Evolutionary conservation across 75 land plant genomes (phyloP).

Genomic region (Selaginella tamariscina): DNA sequence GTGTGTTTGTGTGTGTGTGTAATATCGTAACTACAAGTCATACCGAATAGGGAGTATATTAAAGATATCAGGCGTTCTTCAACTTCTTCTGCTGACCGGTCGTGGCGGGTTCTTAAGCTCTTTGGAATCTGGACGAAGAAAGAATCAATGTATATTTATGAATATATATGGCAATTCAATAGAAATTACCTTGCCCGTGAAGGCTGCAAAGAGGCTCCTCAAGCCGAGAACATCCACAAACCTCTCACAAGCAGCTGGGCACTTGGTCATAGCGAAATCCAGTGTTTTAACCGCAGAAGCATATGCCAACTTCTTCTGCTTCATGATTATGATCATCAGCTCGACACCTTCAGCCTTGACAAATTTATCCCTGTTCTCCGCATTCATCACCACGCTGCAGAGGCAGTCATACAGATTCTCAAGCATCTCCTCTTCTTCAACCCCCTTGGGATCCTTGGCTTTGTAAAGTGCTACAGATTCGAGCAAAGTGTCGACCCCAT

Average conservation of each 20-base stretch:
- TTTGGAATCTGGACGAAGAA: slow-evolving; percentile 44
- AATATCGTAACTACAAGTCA: too few relatives aligned
- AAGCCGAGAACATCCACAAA: slow-evolving; percentile 95
- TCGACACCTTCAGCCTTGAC: slow-evolving; percentile 96
- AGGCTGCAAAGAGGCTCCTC: slow-evolving; percentile 92
- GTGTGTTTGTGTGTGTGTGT: too few relatives aligned
- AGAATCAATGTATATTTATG: not conserved
- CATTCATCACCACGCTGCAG: slow-evolving; percentile 92
- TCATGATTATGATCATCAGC: slow-evolving; percentile 98
- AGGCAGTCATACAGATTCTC: slow-evolving; percentile 95
- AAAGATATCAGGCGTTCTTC: slow-evolving; percentile 89
- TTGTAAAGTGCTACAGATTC: slow-evolving; percentile 94
- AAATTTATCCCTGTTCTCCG: slow-evolving; percentile 97
- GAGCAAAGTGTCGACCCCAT: slow-evolving; percentile 83
- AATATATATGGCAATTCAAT: not conserved
- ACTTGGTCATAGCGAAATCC: slow-evolving; percentile 94
- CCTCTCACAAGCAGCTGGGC: slow-evolving; percentile 87
- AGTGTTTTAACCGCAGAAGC: slow-evolving; percentile 80
- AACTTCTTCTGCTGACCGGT: slow-evolving; percentile 59
- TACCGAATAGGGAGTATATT: slow-evolving; percentile 93
- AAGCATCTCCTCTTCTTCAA: slow-evolving; percentile 94
- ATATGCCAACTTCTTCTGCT: slow-evolving; percentile 90
- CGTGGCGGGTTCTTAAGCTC: slow-evolving; percentile 55
- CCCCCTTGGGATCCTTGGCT: slow-evolving; percentile 75
- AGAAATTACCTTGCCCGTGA: slow-evolving; percentile 97